Percentiles rank a stretch among this genome's conserved stretches.
phyloP scores from a whole-genome alignment of 768 basidiomycete species.

The Xerocomellus chrysenteron region DNA sequence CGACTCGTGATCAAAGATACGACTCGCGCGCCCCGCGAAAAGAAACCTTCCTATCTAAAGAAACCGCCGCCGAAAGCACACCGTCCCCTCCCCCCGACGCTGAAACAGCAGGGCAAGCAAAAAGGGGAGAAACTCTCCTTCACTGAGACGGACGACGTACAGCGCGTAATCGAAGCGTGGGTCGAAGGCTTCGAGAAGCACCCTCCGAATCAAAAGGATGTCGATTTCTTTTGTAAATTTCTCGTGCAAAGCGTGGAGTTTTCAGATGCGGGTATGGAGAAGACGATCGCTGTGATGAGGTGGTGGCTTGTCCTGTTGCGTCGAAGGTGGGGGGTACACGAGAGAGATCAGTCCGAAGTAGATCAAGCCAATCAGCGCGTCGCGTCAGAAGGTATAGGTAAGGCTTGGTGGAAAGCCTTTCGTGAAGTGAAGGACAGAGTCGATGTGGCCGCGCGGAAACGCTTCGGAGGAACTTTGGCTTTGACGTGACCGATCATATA shows the following conservation, averaged over 20 bases:
- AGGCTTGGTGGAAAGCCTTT: conserved; percentile 83
- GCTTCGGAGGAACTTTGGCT: conserved; percentile 71
- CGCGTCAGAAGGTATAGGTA: conserved; percentile 48
- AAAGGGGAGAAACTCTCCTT: conserved; percentile 58
- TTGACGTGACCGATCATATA: conserved; percentile 42
- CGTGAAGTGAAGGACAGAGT: conserved; percentile 64
- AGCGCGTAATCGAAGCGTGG: conserved; percentile 73
- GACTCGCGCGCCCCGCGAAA: conserved; percentile 31
- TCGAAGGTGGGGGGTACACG: conserved; percentile 59
- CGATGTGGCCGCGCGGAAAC: conserved; percentile 60
- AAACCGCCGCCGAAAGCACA: conserved; percentile 59
- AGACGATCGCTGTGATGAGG: conserved; percentile 66
- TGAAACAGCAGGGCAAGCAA: conserved; percentile 53
- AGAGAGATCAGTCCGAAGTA: conserved; percentile 39
- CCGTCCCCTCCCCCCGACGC: conserved; percentile 46
- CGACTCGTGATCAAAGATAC: conserved; percentile 50
- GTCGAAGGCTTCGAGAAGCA: conserved; percentile 58
- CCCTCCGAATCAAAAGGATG: conserved; percentile 71
- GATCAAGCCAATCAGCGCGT: conserved; percentile 30
- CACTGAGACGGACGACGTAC: conserved; percentile 69
- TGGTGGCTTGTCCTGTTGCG: conserved; percentile 81
- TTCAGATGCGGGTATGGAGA: conserved; percentile 66
- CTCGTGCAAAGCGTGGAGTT: conserved; percentile 67
- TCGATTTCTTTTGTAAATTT: conserved; percentile 73
- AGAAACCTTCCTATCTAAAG: conserved; percentile 33